A percentile compares a stretch with the other conserved stretches of the same genome.
Conservation (phyloP, 164 flowering plant species). For the Tetracentron sinense region DNA sequence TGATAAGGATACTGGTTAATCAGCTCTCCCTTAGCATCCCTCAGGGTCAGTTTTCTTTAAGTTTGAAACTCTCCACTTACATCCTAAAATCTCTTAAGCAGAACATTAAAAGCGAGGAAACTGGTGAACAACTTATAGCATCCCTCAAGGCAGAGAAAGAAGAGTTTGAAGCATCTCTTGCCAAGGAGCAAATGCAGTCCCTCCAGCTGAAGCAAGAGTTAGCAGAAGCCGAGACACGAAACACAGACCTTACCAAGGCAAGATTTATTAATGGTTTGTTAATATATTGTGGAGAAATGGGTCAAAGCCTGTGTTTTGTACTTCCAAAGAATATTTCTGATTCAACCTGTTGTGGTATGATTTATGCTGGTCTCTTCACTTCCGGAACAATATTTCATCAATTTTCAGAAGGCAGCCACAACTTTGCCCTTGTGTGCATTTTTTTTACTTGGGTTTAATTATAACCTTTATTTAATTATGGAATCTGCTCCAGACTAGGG, state of each 20-base stretch:
- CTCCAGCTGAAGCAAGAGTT: conserved; percentile 79
- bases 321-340: background rate
- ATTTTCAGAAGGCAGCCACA: no score
- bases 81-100: conserved; percentile 26
- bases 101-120: conserved; percentile 46
- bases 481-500: no score
- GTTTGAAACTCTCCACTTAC: background rate
- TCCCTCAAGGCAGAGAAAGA: conserved; percentile 76
- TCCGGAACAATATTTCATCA: no score
- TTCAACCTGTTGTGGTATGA: background rate
- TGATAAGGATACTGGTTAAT: background rate
- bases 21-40: background rate
- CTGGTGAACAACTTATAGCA: conserved; percentile 43
- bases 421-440: no score
- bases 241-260: conserved; percentile 82
- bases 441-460: no score
- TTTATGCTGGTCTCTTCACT: no score
- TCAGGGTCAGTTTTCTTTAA: background rate
- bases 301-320: background rate
- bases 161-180: conserved; percentile 69
- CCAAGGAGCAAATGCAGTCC: conserved; percentile 68
- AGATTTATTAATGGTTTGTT: background rate
- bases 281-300: no score
- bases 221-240: conserved; percentile 64
- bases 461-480: no score